A percentile compares a stretch with the other conserved stretches of the same genome.
phyloP scores from a whole-genome alignment of 192 early-diverging fungal species.

The Backusella macrospora region DNA sequence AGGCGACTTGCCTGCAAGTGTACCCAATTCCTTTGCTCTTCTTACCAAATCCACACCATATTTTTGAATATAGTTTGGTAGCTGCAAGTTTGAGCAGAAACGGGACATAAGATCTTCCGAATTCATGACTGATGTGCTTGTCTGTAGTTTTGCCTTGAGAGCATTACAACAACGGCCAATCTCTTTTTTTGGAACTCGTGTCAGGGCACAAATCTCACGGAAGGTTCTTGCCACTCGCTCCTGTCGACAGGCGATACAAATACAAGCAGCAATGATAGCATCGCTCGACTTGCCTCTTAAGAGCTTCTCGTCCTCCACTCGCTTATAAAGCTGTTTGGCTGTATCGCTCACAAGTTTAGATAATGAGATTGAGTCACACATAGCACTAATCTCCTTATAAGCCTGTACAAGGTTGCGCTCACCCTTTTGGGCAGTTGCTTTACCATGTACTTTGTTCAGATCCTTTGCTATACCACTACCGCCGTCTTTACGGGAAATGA shows the following conservation, averaged over 20 bases:
- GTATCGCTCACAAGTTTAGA: slow-evolving; percentile 71
- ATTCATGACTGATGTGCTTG: slow-evolving; percentile 64
- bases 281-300: slow-evolving; percentile 82
- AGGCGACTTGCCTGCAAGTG: slow-evolving; percentile 87
- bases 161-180: slow-evolving; percentile 86
- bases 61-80: slow-evolving; percentile 69
- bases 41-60: slow-evolving; percentile 73
- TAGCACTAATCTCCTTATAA: slow-evolving; percentile 76
- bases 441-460: slow-evolving; percentile 73
- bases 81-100: slow-evolving; percentile 80
- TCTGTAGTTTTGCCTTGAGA: slow-evolving; percentile 59
- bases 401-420: slow-evolving; percentile 76
- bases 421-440: slow-evolving; percentile 70
- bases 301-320: slow-evolving; percentile 81
- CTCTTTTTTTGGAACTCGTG: slow-evolving; percentile 92
- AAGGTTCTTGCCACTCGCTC: slow-evolving; percentile 86
- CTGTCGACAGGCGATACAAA: slow-evolving; percentile 92
- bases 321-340: slow-evolving; percentile 86
- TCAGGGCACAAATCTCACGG: slow-evolving; percentile 91
- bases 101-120: slow-evolving; percentile 78
- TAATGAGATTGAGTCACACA: slow-evolving; percentile 83
- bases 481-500: slow-evolving; percentile 77
- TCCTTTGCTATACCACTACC: slow-evolving; percentile 73
- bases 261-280: slow-evolving; percentile 88
- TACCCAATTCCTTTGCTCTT: slow-evolving; percentile 75